Percentiles rank a stretch among this genome's conserved stretches.
Evolutionary conservation across 805 yeast species (phyloP).

Genomic region (Candida loeiensis): DNA sequence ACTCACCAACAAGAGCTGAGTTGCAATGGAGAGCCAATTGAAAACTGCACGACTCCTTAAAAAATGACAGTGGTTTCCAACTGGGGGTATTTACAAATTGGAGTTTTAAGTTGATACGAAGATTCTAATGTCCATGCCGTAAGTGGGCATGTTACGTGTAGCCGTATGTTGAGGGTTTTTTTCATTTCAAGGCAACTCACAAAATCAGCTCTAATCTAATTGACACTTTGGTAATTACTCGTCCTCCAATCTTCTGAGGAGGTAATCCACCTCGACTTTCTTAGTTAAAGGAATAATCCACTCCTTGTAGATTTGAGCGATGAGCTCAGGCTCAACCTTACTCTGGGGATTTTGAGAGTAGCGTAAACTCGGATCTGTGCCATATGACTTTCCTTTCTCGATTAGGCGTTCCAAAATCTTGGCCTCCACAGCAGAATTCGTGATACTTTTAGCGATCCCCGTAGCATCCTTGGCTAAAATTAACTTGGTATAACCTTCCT

Average conservation of each 20-base stretch:
- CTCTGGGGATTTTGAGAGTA: conserved; percentile 64
- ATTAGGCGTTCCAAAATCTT: conserved; percentile 75
- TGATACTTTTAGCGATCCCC: conserved; percentile 78
- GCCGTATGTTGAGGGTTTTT: too few relatives aligned
- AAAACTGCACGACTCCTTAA: too few relatives aligned
- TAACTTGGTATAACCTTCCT: conserved; percentile 56
- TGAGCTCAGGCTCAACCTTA: conserved; percentile 76
- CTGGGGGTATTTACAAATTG: too few relatives aligned
- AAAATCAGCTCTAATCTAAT: not conserved
- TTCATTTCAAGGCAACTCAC: not conserved
- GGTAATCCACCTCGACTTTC: conserved; percentile 90
- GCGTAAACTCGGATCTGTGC: conserved; percentile 79
- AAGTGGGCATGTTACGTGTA: too few relatives aligned
- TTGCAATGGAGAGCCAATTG: too few relatives aligned
- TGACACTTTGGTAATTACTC: conserved; percentile 19
- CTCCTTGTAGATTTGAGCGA: conserved; percentile 80
- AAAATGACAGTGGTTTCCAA: too few relatives aligned
- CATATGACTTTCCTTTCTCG: conserved; percentile 81
- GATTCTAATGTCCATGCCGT: too few relatives aligned
- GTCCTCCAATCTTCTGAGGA: conserved; percentile 77
- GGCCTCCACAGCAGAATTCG: conserved; percentile 83
- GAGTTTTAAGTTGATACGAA: too few relatives aligned
- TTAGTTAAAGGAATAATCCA: conserved; percentile 92
- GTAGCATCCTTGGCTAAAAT: conserved; percentile 62
- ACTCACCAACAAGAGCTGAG: too few relatives aligned